Evolutionary conservation across 345 rosid genomes (phyloP).

Genomic region (Brassica napus): DNA sequence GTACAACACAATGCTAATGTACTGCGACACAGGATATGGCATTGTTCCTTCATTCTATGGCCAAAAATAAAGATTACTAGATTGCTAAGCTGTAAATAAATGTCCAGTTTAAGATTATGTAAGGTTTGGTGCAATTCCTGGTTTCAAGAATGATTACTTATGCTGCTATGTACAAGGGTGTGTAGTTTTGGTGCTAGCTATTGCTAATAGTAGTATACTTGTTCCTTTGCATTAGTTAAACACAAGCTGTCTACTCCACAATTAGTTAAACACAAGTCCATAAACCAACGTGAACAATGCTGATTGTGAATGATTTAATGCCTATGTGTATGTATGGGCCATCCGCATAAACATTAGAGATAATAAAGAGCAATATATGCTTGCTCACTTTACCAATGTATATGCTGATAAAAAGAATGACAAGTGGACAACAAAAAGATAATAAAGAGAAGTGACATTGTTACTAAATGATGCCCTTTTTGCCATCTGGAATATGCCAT

Average conservation of each 20-base stretch:
- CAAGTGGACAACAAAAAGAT: neutral
- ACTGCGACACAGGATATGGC: conserved; percentile 57
- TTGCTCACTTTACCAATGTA: conserved; percentile 12
- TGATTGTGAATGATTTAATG: neutral
- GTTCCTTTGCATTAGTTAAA: neutral
- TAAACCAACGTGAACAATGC: too few relatives aligned
- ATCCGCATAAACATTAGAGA: neutral
- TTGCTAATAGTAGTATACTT: neutral
- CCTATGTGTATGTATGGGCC: neutral
- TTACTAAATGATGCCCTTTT: conserved; percentile 4
- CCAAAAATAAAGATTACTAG: conserved; percentile 3
- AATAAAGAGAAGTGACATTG: neutral
- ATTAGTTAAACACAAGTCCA: too few relatives aligned
- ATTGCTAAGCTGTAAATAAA: conserved; percentile 14
- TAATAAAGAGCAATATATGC: conserved; percentile 10
- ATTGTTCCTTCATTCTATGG: conserved; percentile 67
- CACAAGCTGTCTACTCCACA: neutral
- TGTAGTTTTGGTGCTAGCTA: conserved; percentile 21
- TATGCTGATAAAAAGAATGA: conserved; percentile 24
- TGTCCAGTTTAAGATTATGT: conserved; percentile 23
- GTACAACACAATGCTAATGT: conserved; percentile 51
- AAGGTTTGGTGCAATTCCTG: conserved; percentile 2
- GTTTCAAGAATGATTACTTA: conserved; percentile 16
- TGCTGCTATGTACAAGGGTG: conserved; percentile 14
- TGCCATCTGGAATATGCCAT: neutral